Conservation (phyloP, 2,329 filamentous ascomycete species). For the Coleophoma crateriformis region DNA sequence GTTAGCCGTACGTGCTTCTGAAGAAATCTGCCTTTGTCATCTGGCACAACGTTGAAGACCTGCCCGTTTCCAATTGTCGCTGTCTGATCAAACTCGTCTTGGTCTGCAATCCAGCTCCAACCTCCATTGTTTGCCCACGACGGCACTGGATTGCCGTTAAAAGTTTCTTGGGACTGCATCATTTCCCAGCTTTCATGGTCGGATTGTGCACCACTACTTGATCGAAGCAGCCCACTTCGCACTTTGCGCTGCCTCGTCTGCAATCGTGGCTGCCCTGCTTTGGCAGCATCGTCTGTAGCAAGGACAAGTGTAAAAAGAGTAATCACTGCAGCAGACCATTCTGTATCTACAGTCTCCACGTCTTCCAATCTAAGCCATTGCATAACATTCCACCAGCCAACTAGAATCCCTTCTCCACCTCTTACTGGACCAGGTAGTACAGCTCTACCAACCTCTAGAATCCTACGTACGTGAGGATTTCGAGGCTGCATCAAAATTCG, state of each 20-base stretch:
- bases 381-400: slow-evolving; percentile 69
- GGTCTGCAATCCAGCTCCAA: slow-evolving; percentile 69
- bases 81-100: slow-evolving; percentile 30
- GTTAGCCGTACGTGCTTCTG: slow-evolving; percentile 50
- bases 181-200: slow-evolving; percentile 36
- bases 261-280: slow-evolving; percentile 25
- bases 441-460: slow-evolving; percentile 58
- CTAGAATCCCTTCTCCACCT: slow-evolving; percentile 55
- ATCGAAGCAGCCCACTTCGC: slow-evolving; percentile 34
- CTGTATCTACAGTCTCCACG: slow-evolving; percentile 42
- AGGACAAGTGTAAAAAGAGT: slow-evolving; percentile 60
- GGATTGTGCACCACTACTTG: slow-evolving; percentile 38
- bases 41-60: slow-evolving; percentile 2
- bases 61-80: slow-evolving; percentile 19
- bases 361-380: slow-evolving; percentile 57
- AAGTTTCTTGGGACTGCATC: slow-evolving; percentile 39
- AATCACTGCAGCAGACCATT: slow-evolving; percentile 66
- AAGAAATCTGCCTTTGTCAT: slow-evolving; percentile 51
- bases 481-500: slow-evolving; percentile 62
- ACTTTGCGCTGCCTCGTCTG: slow-evolving; percentile 31
- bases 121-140: slow-evolving; percentile 55
- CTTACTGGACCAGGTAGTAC: slow-evolving; percentile 48
- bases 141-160: slow-evolving; percentile 30
- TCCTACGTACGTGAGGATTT: slow-evolving; percentile 53
- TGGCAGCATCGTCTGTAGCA: slow-evolving; percentile 42